These are phyloP conservation scores for Entomophthora muscae DNA, from an alignment of 371 early-diverging fungal species.

Conservation along the genomic window DNA sequence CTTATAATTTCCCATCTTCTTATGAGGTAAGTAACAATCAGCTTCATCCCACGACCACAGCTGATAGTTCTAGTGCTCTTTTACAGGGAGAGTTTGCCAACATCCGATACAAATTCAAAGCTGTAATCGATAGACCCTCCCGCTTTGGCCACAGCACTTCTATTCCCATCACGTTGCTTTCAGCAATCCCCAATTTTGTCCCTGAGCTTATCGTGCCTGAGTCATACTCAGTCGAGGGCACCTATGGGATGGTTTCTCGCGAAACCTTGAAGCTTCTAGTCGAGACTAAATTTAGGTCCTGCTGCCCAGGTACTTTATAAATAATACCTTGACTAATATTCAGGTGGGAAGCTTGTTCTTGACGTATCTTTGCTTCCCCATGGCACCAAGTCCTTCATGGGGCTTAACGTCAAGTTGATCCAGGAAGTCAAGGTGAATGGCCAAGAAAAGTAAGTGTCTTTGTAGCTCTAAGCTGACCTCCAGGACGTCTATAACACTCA, in stretches of 20 bases:
- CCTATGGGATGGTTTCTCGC: neutral
- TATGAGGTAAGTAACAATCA: neutral
- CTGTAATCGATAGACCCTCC: constrained; percentile 5
- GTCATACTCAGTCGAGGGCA: neutral
- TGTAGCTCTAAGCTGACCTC: neutral
- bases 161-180: constrained; percentile 2
- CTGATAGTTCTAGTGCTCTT: neutral
- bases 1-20: constrained; percentile 8
- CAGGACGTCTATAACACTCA: neutral
- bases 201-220: neutral
- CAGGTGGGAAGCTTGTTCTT: constrained; percentile 3
- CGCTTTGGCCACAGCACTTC: constrained; percentile 7
- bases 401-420: neutral
- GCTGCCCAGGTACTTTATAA: neutral
- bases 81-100: constrained; percentile 6
- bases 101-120: constrained; percentile 9
- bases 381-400: constrained; percentile 2
- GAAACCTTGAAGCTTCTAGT: constrained; percentile 2
- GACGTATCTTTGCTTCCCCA: constrained; percentile 3
- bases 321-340: neutral
- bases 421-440: neutral
- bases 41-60: neutral
- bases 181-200: constrained; percentile 5
- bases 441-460: neutral
- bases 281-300: constrained; percentile 5